Evolutionary conservation across 2,329 filamentous ascomycete genomes (phyloP).

Genomic region (Colletotrichum truncatum): DNA sequence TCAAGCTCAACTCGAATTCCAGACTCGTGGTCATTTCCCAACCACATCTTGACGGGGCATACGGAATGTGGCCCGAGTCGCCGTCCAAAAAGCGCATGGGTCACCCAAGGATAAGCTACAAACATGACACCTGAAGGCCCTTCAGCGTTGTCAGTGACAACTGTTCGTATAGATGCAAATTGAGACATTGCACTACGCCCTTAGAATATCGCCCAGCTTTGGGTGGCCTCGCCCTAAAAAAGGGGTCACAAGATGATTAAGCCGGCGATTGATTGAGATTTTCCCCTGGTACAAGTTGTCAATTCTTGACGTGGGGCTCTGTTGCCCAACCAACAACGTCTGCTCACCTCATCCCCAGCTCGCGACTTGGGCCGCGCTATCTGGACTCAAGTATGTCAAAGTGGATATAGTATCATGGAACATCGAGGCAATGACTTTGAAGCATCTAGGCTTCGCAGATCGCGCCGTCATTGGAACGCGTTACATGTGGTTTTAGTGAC

Average conservation of each 20-base stretch:
- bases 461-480: background rate
- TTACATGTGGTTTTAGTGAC: background rate
- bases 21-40: conserved; percentile 7
- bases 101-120: background rate
- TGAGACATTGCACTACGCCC: background rate
- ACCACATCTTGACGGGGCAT: background rate
- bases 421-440: background rate
- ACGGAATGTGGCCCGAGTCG: conserved; percentile 9
- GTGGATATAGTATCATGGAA: background rate
- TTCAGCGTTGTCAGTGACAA: background rate
- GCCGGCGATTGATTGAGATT: background rate
- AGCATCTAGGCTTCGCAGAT: background rate
- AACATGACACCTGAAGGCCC: background rate
- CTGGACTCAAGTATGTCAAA: background rate
- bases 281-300: background rate
- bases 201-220: background rate
- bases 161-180: background rate
- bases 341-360: background rate
- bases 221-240: background rate
- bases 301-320: no score
- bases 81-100: background rate
- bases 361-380: background rate
- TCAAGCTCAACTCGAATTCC: background rate
- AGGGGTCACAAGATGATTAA: background rate
- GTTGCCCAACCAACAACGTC: background rate